Evolutionary conservation across 495 filamentous ascomycete genomes (phyloP), one percentile per base, ranked within the genome.

Genomic region (Lasiosphaeris hirsuta): DNA sequence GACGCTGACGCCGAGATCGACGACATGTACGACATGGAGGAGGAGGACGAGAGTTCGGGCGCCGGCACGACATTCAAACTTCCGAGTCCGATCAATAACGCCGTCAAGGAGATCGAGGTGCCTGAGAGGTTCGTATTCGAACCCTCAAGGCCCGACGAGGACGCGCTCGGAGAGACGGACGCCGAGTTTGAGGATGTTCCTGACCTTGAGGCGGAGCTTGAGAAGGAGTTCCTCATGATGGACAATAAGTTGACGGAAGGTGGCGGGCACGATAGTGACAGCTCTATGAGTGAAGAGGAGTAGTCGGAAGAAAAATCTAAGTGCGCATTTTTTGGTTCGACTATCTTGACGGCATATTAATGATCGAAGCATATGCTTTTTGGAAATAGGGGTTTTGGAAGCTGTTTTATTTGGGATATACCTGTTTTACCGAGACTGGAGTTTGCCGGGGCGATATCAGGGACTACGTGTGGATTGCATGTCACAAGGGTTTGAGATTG

Each of bases 141-240:
- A 33, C 6, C 53, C 10, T 56, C 19, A 15, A 60, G 63, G 10
- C 63, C 62, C 35, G 69, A 72, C 14, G 63, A 54, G 14, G 64
- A 69, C 34, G 67, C 64, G 63, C 61, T 63, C 36, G 17, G 11
- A 37, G 72, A 73, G 19, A 63, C 65, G 7, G 62, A 51, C 8
- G 68, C 41, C 19, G 60, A 60, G 9, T 9, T 11, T 41, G 59
- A 40, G 13, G 63, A 67, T 3, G 63, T 7, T 18, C 17, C 7
- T 6, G 70, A 76, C 14, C 62, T 77, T 11, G 76, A 76, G 46
- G 72, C 70, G 10, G 72, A 68, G 49, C 51, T 77, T 30, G 63
- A 71, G 41, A 67, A 57, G 10, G 71, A 71, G 59, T 59, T 77
- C 15, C 61, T 49, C 2, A 63, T 71, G 44, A 56, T 53, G 11